These are phyloP conservation scores for Acanthamoeba castellanii DNA, from an alignment of 208 protist species.

Conservation along the genomic window DNA sequence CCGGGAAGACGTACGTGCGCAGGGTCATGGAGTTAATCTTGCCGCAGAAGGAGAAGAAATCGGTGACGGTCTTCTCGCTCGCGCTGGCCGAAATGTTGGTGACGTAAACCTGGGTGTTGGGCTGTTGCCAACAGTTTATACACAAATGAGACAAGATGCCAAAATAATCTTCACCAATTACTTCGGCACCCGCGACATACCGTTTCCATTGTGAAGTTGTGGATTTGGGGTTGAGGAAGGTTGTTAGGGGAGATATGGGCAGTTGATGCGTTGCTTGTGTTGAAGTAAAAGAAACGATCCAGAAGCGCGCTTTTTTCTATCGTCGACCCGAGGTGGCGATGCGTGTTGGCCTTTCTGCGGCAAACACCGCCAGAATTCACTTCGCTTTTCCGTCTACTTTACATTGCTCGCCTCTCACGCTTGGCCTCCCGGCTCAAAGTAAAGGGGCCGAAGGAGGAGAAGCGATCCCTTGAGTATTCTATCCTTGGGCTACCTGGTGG, in stretches of 20 bases:
- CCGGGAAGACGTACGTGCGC: conserved; percentile 70
- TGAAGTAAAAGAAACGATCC: background rate
- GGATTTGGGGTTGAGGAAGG: background rate
- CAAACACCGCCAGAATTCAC: background rate
- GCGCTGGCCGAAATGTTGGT: conserved; percentile 81
- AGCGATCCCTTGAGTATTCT: too few relatives aligned
- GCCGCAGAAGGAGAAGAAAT: conserved; percentile 86
- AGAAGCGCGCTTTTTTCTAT: background rate
- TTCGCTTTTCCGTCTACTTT: background rate
- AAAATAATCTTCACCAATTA: background rate
- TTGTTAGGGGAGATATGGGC: background rate
- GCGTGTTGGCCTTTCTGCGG: background rate
- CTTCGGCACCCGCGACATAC: background rate
- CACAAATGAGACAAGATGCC: background rate
- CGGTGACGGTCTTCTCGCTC: conserved; percentile 78
- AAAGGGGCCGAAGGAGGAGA: too few relatives aligned
- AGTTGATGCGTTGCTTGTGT: background rate
- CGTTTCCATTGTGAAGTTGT: conserved; percentile 35
- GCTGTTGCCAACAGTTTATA: background rate
- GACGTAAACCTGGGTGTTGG: conserved; percentile 63
- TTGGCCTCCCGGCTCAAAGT: background rate
- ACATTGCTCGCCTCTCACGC: background rate
- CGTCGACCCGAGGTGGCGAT: background rate
- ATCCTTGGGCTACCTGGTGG: too few relatives aligned
- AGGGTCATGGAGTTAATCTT: conserved; percentile 81